Evolutionary conservation across 2,329 filamentous ascomycete species (phyloP).

Genomic region (Tolypocladium amazonense): DNA sequence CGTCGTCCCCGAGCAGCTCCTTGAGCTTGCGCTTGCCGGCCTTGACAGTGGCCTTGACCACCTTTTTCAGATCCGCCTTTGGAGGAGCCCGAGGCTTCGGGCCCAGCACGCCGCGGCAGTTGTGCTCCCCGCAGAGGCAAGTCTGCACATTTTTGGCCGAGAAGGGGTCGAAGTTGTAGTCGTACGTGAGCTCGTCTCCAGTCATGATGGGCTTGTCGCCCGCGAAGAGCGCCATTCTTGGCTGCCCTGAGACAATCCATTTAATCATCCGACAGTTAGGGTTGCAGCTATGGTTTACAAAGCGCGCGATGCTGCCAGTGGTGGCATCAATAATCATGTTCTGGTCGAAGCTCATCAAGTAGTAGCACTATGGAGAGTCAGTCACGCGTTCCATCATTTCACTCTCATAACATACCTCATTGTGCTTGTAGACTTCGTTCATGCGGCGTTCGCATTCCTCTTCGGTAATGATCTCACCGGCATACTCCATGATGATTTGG

Average conservation of each 20-base stretch:
- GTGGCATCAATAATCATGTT: constrained; percentile 98
- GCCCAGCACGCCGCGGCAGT: constrained; percentile 54
- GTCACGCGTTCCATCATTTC: too few species aligned
- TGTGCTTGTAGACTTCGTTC: constrained; percentile 88
- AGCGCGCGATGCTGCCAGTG: constrained; percentile 88
- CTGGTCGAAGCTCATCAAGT: constrained; percentile 96
- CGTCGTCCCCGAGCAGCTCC: constrained; percentile 36
- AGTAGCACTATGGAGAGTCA: constrained; percentile 62
- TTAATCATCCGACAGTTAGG: constrained; percentile 98
- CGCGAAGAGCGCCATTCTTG: constrained; percentile 93
- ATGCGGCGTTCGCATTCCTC: constrained; percentile 88
- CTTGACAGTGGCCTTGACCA: constrained; percentile 30
- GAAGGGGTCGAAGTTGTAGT: constrained; percentile 67
- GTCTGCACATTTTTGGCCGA: constrained; percentile 58
- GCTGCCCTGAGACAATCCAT: constrained; percentile 88
- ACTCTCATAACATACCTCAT: constrained; percentile 66
- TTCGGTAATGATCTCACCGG: constrained; percentile 93
- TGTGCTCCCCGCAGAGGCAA: constrained; percentile 52
- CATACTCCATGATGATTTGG: constrained; percentile 98
- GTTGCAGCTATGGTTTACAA: constrained; percentile 95
- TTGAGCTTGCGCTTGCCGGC: constrained; percentile 46
- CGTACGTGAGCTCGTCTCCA: constrained; percentile 92
- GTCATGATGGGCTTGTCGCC: constrained; percentile 84
- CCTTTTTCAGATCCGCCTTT: constrained; percentile 31
- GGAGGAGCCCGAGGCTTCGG: constrained; percentile 44